Evolutionary conservation across 179 eudicot species (phyloP).

Genomic region (Heliamphora ciliata): DNA sequence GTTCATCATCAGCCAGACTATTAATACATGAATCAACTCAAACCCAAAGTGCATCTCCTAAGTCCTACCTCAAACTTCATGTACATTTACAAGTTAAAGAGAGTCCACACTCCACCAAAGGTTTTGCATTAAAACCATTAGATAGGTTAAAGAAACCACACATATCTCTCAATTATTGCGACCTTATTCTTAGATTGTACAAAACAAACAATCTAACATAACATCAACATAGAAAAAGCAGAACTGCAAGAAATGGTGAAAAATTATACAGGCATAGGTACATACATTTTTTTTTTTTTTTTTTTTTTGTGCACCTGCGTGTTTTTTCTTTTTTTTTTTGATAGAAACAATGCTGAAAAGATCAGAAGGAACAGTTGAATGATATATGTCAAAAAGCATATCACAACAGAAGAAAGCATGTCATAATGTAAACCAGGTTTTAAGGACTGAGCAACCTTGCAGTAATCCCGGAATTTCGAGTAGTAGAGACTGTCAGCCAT

Average conservation of each 20-base stretch:
- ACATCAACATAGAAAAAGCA: background rate
- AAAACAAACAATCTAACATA: background rate
- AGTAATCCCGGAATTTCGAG: slow-evolving; percentile 62
- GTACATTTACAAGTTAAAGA: too few relatives aligned
- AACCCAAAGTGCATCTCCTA: background rate
- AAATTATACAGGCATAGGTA: background rate
- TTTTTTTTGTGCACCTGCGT: too few relatives aligned
- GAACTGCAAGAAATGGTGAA: background rate
- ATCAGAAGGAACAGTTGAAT: background rate
- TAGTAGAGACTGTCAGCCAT: slow-evolving; percentile 90
- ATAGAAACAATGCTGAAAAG: background rate
- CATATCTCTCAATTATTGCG: too few relatives aligned
- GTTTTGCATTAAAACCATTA: too few relatives aligned
- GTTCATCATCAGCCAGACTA: background rate
- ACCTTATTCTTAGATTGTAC: background rate
- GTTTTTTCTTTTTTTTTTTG: too few relatives aligned
- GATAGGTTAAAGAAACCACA: too few relatives aligned
- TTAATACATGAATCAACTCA: background rate
- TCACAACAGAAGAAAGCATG: background rate
- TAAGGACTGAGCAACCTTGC: slow-evolving; percentile 49
- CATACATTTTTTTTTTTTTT: background rate
- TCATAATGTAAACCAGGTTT: background rate
- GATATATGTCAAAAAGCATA: slow-evolving; percentile 3
- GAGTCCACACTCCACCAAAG: too few relatives aligned
- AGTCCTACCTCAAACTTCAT: too few relatives aligned